Conservation (phyloP, 129 eudicot species). For the Heracleum sosnowskyi region DNA sequence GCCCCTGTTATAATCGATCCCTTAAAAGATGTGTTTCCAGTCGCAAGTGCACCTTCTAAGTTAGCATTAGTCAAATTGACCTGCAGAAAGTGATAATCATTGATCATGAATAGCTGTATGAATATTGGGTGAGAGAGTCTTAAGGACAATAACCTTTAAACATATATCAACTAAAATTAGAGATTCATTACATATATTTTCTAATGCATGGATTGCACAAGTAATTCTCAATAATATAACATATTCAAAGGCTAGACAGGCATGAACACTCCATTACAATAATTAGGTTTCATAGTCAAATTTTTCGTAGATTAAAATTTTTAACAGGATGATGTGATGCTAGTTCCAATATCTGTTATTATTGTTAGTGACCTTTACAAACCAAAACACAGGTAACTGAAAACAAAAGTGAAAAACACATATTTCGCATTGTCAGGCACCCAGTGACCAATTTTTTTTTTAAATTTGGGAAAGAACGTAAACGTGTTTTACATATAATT, state of each 20-base stretch:
- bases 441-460: too few relatives aligned
- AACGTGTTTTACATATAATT: neutral
- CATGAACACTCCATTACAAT: neutral
- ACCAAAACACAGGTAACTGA: neutral
- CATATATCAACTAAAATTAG: neutral
- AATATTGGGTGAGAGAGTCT: neutral
- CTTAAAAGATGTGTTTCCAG: constrained; percentile 92
- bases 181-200: neutral
- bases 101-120: neutral
- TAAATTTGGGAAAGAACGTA: neutral
- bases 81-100: constrained; percentile 22
- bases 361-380: neutral
- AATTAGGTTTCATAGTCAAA: neutral
- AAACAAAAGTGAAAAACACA: neutral
- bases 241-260: neutral
- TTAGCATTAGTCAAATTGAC: constrained; percentile 84
- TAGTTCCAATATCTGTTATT: neutral
- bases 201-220: neutral
- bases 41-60: constrained; percentile 91
- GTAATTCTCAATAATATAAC: neutral
- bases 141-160: too few relatives aligned
- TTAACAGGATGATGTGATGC: neutral
- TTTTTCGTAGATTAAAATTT: neutral
- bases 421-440: neutral
- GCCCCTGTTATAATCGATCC: constrained; percentile 85